phyloP scores from a whole-genome alignment of 1,284 basidiomycete species.

The Moniliella sp. region DNA sequence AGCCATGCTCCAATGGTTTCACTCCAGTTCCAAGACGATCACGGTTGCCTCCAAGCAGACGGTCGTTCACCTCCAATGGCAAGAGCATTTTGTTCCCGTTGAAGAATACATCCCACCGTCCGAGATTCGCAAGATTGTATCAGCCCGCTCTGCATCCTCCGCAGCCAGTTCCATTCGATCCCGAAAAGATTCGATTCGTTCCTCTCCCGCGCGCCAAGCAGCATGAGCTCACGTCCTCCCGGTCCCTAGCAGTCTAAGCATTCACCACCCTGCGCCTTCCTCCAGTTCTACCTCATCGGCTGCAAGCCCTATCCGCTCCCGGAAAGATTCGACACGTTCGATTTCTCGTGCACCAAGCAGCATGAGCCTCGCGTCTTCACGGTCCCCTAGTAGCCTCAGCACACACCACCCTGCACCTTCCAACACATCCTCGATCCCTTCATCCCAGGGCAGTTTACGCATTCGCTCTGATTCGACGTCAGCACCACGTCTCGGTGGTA shows the following conservation, averaged over 20 bases:
- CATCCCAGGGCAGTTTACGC: background rate
- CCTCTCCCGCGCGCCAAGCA: background rate
- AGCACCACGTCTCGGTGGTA: background rate
- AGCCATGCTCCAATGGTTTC: conserved; percentile 47
- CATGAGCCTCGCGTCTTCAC: background rate
- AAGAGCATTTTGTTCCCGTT: conserved; percentile 40
- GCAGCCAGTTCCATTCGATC: background rate
- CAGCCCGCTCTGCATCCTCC: background rate
- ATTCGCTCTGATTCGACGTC: background rate
- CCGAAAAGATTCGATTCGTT: no score
- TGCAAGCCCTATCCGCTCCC: background rate
- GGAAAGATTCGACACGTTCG: conserved; percentile 1
- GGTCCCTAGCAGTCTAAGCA: background rate
- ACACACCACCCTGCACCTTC: background rate
- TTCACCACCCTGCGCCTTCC: background rate
- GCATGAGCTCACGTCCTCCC: conserved; percentile 1
- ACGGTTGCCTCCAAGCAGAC: conserved; percentile 71
- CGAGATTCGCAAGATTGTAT: background rate
- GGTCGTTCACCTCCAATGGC: conserved; percentile 69
- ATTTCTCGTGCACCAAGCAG: background rate
- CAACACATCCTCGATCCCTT: background rate
- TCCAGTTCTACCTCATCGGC: background rate
- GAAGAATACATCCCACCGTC: conserved; percentile 2
- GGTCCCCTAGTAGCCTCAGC: conserved; percentile 1
- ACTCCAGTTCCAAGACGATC: conserved; percentile 68